A percentile compares a stretch with the other conserved stretches of the same genome.
Evolutionary conservation across 352 stramenopile species (phyloP).

Genomic region (Pythium insidiosum): DNA sequence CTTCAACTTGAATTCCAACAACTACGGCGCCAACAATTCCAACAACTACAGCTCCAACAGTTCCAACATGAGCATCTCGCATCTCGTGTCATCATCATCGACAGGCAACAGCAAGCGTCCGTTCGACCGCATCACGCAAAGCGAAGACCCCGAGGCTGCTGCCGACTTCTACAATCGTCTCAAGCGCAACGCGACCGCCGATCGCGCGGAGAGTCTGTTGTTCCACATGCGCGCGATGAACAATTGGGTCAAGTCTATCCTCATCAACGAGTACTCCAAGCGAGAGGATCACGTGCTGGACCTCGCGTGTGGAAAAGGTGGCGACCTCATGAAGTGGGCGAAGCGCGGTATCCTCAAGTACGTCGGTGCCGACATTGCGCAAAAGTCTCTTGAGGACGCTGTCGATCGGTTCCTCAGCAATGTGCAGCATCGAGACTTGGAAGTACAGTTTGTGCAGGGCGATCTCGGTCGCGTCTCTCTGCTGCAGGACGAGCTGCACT

Average conservation of each 20-base stretch:
- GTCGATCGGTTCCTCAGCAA: constrained; percentile 78
- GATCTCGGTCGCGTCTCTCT: constrained; percentile 69
- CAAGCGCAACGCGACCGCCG: constrained; percentile 56
- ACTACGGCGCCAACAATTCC: too few relatives aligned
- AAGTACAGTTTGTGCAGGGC: constrained; percentile 74
- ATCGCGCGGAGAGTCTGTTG: constrained; percentile 85
- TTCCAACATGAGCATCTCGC: too few relatives aligned
- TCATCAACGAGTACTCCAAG: constrained; percentile 88
- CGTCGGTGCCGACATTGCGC: constrained; percentile 97
- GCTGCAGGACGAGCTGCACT: constrained; percentile 51
- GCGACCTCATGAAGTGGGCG: constrained; percentile 97
- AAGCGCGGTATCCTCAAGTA: constrained; percentile 90
- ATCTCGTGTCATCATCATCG: too few relatives aligned
- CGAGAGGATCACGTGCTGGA: constrained; percentile 91
- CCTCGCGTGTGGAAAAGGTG: constrained; percentile 97
- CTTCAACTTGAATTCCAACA: background rate
- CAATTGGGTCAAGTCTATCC: constrained; percentile 97
- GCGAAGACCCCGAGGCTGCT: constrained; percentile 54
- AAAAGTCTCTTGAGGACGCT: constrained; percentile 93
- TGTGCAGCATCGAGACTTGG: constrained; percentile 55
- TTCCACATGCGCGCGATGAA: constrained; percentile 98
- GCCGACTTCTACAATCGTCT: constrained; percentile 85
- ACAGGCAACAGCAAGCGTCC: constrained; percentile 25
- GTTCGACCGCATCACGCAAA: constrained; percentile 46
- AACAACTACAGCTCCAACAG: too few relatives aligned